Conservation (phyloP, 1,284 basidiomycete species). For the Cystobasidiaceae sp. region DNA sequence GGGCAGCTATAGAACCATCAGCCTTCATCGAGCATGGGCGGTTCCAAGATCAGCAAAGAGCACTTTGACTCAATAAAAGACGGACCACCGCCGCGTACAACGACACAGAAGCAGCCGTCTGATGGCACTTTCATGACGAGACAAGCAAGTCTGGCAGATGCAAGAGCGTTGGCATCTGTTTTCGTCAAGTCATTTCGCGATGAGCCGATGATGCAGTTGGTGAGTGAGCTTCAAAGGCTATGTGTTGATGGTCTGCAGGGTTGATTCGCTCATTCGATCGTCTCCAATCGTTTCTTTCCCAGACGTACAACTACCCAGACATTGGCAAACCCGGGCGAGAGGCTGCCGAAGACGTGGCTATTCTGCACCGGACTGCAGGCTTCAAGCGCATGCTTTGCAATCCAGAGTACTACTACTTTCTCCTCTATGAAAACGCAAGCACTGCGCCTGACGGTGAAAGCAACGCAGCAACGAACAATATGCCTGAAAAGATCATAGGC, state of each 20-base stretch:
- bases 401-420: no score
- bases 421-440: background rate
- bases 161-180: background rate
- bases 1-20: no score
- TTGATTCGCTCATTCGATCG: background rate
- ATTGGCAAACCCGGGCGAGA: no score
- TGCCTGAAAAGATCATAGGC: no score
- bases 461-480: no score
- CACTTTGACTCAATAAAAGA: background rate
- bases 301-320: no score
- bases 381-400: no score
- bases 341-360: no score
- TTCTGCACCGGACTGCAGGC: no score
- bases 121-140: background rate
- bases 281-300: background rate
- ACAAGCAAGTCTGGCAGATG: background rate
- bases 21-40: no score
- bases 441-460: background rate
- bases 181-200: background rate
- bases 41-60: no score
- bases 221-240: background rate
- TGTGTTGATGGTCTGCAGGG: no score
- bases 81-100: background rate
- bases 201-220: background rate
- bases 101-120: background rate